A percentile compares a stretch with the other conserved stretches of the same genome.
Evolutionary conservation across 805 yeast genomes (phyloP).

Genomic region (Metschnikowia peoriensis): DNA sequence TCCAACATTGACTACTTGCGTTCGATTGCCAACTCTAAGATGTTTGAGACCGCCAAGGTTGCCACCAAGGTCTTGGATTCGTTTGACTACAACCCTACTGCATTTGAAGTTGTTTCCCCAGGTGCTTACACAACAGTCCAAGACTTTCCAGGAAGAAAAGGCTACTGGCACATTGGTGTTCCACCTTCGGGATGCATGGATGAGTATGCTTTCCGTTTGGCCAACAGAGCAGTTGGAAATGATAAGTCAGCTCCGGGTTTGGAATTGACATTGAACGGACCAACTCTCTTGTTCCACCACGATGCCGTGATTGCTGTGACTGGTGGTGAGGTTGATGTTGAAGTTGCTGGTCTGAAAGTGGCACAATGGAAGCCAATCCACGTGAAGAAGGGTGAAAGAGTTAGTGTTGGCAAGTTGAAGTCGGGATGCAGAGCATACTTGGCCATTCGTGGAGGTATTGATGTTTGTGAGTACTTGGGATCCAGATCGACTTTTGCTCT

Average conservation of each 20-base stretch:
- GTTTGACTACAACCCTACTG: conserved; percentile 74
- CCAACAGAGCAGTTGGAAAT: conserved; percentile 90
- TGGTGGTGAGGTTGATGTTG: conserved; percentile 77
- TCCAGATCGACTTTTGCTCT: conserved; percentile 96
- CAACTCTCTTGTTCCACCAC: conserved; percentile 79
- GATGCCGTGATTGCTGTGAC: conserved; percentile 77
- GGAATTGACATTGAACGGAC: conserved; percentile 87
- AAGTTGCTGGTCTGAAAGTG: conserved; percentile 57
- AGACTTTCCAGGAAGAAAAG: conserved; percentile 89
- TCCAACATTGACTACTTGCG: conserved; percentile 89
- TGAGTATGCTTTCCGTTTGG: conserved; percentile 81
- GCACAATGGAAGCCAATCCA: conserved; percentile 71
- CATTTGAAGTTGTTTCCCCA: conserved; percentile 80
- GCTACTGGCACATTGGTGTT: conserved; percentile 90
- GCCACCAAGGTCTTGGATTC: conserved; percentile 86
- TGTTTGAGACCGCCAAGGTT: conserved; percentile 82
- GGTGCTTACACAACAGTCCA: conserved; percentile 97
- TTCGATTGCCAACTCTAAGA: conserved; percentile 75
- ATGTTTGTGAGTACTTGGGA: conserved; percentile 90
- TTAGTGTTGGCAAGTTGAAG: conserved; percentile 76
- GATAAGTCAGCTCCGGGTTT: conserved; percentile 79
- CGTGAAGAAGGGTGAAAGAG: conserved; percentile 70
- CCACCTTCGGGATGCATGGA: conserved; percentile 99
- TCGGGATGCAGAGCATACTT: conserved; percentile 88
- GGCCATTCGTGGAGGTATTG: conserved; percentile 90